Evolutionary conservation across 306 rosid genomes (phyloP), one percentile per base, ranked within the genome.

Genomic region (Ormosia semicastrata): DNA sequence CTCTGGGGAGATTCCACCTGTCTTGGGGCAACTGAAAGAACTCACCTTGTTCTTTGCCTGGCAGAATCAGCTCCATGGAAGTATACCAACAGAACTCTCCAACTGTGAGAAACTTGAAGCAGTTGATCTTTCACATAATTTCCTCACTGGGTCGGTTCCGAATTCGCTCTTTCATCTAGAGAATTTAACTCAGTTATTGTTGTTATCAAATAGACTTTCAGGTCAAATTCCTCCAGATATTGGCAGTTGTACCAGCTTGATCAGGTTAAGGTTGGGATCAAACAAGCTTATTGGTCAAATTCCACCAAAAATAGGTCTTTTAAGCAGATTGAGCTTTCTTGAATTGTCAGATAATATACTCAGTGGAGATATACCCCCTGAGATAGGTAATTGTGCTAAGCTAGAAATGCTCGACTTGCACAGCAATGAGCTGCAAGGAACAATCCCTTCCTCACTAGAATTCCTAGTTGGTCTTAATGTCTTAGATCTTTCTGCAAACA

Each of bases 401-500:
- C 88, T 95, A 63, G 97, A 95, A 85, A 90, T 95, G 98, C 90
- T 95, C 80, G 98, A 95, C 86, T 82, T 95, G 88, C 97, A 93
- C 75, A 86, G 71, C 59, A 95, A 95, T 87, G 57, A 74, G 64
- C 91, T 95, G 73, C 92, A 85, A 75, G 98, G 98, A 82, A 75
- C 58, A 43, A 90, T 95, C 71, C 98, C 97, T 77, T 89, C 91
- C 24, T 87, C 98, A 6, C 73, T 91, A 14, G 79, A 86, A 50
- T 90, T 87, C 82, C 90, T 95, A 72, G 52, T 75, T 24, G 66
- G 77, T 63, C 93, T 95, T 17, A 91, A 95, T 77, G 95, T 90
- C 39, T 87, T 95, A 54, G 98, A 95, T 88, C 92, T 95, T 77
- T 93, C 98, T 47, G 44, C 73, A 88, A 95, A 95, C 83, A 86